Evolutionary conservation across 768 basidiomycete species (phyloP).

Genomic region (Tulasnella sp.): DNA sequence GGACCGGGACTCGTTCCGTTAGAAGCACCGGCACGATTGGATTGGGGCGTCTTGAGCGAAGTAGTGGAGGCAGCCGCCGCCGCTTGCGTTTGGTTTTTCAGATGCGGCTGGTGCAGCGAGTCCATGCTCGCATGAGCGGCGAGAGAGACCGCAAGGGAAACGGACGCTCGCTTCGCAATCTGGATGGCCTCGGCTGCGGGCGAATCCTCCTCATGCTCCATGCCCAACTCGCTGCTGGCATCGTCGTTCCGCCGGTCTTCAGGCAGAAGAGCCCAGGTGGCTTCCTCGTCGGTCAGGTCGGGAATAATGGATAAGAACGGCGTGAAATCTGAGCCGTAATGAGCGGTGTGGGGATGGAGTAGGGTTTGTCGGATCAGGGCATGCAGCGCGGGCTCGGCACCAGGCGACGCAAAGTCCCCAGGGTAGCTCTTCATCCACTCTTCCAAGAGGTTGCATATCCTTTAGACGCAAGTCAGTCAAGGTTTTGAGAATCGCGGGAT

Average conservation of each 20-base stretch:
- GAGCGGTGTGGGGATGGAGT: slow-evolving; percentile 67
- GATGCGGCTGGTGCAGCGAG: not conserved
- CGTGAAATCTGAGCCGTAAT: slow-evolving; percentile 74
- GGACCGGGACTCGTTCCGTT: not conserved
- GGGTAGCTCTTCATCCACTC: slow-evolving; percentile 68
- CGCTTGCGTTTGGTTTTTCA: not conserved
- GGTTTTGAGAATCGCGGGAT: slow-evolving; percentile 8
- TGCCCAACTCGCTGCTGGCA: not conserved
- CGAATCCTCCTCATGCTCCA: not conserved
- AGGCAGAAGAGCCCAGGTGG: slow-evolving; percentile 65
- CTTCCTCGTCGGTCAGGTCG: slow-evolving; percentile 52
- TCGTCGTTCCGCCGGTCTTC: slow-evolving; percentile 21
- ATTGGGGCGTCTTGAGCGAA: not conserved
- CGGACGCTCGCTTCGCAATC: not conserved
- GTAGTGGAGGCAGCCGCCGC: not conserved
- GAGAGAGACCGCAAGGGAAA: not conserved
- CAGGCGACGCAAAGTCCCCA: slow-evolving; percentile 67
- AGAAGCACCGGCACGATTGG: not conserved
- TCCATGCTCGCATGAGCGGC: not conserved
- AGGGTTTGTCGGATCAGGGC: slow-evolving; percentile 71
- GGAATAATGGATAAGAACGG: slow-evolving; percentile 65
- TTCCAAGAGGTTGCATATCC: slow-evolving; percentile 70
- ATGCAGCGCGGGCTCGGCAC: slow-evolving; percentile 56
- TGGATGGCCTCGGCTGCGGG: slow-evolving; percentile 7
- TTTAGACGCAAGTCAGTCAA: slow-evolving; percentile 22